phyloP scores from a whole-genome alignment of 1,284 basidiomycete species.

The Polyporus tsugae region DNA sequence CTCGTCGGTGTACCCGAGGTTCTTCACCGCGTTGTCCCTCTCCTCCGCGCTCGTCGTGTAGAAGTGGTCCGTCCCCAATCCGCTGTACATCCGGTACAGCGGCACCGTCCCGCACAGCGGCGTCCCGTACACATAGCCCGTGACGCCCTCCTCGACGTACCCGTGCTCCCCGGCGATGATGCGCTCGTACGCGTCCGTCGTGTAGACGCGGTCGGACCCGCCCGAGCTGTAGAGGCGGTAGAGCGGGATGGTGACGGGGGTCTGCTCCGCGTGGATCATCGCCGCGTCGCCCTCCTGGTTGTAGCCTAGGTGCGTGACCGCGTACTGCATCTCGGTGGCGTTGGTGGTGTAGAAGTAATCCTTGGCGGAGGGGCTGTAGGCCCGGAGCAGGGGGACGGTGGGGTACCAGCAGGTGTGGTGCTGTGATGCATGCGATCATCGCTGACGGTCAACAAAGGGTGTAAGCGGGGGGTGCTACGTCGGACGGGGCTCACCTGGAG shows the following conservation, averaged over 20 bases:
- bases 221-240: slow-evolving; percentile 19
- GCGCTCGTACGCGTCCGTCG: slow-evolving; percentile 12
- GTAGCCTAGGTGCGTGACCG: slow-evolving; percentile 23
- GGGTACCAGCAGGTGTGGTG: slow-evolving; percentile 2
- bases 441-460: background rate
- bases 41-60: slow-evolving; percentile 22
- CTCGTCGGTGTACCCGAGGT: slow-evolving; percentile 15
- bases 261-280: slow-evolving; percentile 17
- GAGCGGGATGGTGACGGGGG: slow-evolving; percentile 20
- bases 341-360: slow-evolving; percentile 34
- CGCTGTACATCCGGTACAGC: slow-evolving; percentile 22
- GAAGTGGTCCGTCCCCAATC: slow-evolving; percentile 16
- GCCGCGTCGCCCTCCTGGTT: slow-evolving; percentile 22
- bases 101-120: slow-evolving; percentile 18
- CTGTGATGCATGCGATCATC: background rate
- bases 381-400: slow-evolving; percentile 25
- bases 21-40: slow-evolving; percentile 12
- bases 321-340: slow-evolving; percentile 19
- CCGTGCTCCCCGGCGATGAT: slow-evolving; percentile 6
- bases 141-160: slow-evolving; percentile 15
- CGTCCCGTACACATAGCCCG: slow-evolving; percentile 13
- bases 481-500: slow-evolving; percentile 1
- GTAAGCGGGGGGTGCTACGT: background rate
- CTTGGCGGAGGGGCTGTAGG: slow-evolving; percentile 10
- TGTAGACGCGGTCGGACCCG: slow-evolving; percentile 19